A percentile compares a stretch with the other conserved stretches of the same genome.
phyloP scores from a whole-genome alignment of 176 grass and related monocot genomes.

The Tuctoria greenei region DNA sequence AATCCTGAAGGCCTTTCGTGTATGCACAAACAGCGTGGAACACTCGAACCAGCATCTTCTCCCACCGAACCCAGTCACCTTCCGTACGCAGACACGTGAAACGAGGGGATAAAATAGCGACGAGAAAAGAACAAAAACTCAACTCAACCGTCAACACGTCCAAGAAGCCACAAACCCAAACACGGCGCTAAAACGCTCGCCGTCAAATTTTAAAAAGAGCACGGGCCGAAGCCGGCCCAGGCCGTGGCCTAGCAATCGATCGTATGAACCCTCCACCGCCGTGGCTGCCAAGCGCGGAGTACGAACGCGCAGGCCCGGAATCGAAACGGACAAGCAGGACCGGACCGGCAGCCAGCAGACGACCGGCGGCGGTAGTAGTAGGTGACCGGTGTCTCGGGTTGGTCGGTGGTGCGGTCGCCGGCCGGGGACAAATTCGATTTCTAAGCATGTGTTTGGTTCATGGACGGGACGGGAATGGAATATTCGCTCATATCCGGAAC shows the following conservation, averaged over 20 bases:
- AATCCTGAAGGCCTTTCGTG: not conserved
- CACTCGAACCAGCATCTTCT: not conserved
- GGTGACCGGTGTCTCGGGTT: conserved; percentile 29
- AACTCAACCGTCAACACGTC: not conserved
- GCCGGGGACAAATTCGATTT: too few species aligned
- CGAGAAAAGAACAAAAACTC: not conserved
- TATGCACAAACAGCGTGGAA: not conserved
- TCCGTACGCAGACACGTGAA: not conserved
- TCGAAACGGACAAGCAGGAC: conserved; percentile 3
- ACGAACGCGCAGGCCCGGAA: conserved; percentile 30
- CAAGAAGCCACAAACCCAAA: not conserved
- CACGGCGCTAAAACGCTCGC: conserved; percentile 22
- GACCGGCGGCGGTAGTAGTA: not conserved
- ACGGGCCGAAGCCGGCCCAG: not conserved
- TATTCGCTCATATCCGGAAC: too few species aligned
- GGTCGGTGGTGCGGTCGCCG: not conserved
- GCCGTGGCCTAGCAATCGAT: not conserved
- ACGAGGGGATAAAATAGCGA: not conserved
- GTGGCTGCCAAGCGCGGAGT: conserved; percentile 26
- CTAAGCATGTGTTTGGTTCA: too few species aligned
- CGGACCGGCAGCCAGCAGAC: not conserved
- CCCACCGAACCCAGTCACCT: not conserved
- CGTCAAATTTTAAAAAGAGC: not conserved
- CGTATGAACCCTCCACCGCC: not conserved
- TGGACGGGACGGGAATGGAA: too few species aligned